These are phyloP conservation scores for Neurospora sp. DNA, from an alignment of 495 filamentous ascomycete species.

Conservation along the genomic window DNA sequence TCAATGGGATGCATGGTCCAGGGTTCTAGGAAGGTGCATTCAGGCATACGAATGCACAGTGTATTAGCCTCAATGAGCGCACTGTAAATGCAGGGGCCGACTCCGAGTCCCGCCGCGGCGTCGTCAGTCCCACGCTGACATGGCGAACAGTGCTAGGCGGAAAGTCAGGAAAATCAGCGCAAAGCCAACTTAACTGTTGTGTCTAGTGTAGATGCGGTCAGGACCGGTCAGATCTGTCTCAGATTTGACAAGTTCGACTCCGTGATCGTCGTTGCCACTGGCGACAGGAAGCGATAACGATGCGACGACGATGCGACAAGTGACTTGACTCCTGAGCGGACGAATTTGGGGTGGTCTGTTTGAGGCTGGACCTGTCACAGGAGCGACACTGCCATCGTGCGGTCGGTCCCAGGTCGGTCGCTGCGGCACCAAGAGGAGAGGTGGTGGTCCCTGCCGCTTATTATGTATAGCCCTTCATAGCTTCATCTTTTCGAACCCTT, in stretches of 20 bases:
- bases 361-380: neutral
- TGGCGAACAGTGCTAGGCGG: neutral
- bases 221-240: neutral
- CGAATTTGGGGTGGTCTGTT: neutral
- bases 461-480: neutral
- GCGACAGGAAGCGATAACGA: neutral
- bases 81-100: neutral
- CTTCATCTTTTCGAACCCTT: neutral
- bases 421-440: neutral
- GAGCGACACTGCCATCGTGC: neutral
- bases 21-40: neutral
- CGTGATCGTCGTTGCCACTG: neutral
- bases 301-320: neutral
- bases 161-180: neutral
- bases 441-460: neutral
- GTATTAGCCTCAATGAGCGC: neutral
- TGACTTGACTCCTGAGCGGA: neutral
- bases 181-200: neutral
- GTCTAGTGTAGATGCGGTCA: neutral
- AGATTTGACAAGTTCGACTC: neutral
- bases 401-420: neutral
- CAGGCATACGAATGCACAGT: neutral
- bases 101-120: neutral
- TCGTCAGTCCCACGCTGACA: neutral
- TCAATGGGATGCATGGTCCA: neutral